Base-by-base conservation (phyloP, 441 rosid species). In the Codiaeum variegatum region DNA sequence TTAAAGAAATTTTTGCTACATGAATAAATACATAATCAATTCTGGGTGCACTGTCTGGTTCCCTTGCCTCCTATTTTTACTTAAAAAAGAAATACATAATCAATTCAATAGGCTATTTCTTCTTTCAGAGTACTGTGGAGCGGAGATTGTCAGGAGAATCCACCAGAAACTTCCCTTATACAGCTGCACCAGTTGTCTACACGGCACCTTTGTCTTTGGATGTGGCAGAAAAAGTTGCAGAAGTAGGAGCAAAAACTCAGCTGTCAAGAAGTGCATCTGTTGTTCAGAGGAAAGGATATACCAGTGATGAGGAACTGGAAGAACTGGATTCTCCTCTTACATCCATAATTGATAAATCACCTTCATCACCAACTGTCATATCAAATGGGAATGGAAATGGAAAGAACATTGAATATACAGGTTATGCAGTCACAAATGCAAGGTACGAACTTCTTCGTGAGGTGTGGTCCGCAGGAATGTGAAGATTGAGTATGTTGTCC, bases 261-360 rank as follows among this genome's bases (percentile, higher is more conserved):
- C 66, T 89, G 55, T 84, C 88, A 11, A 84, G 92, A 82, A 88
- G 83, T 38, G 80, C 73, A 40, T 90, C 93, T 51, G 76, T 60
- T 15, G 77, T 86, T 28, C 97, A 87, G 82, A 86, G 92, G 81
- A 91, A 85, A 88, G 96, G 98, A 61, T 91, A 94, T 71, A 89
- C 94, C 0, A 93, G 97, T 5, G 93, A 93, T 2, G 98, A 91
- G 40, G 98, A 93, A 75, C 85, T 93, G 42, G 96, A 90, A 63
- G 91, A 93, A 73, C 71, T 93, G 69, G 85, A 93, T 79, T 89
- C 85, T 71, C 92, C 93, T 71, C 85, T 93, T n/a, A 32, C 87
- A 70, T 78, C 87, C 21, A 81, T 93, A 15, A 85, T 87, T 19
- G 84, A 88, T 64, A 84, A 78, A 56, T 58, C 80, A 60, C 81